phyloP scores from a whole-genome alignment of 2,329 filamentous ascomycete species.

The Tolypocladium amazonense region DNA sequence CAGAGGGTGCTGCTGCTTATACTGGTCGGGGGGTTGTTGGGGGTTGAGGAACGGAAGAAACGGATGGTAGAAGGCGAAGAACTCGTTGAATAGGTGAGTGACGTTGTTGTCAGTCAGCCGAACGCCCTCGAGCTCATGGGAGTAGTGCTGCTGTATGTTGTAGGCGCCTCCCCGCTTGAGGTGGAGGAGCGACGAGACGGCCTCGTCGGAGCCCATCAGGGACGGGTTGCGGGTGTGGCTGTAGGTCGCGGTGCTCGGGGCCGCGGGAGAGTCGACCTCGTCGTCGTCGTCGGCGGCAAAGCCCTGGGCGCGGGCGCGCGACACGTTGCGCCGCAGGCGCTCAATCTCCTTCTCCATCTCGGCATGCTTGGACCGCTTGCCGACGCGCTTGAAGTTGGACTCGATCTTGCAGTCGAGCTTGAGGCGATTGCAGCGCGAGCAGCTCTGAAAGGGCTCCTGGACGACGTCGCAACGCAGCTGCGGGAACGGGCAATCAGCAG shows the following conservation, averaged over 20 bases:
- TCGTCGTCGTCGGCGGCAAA: slow-evolving; percentile 45
- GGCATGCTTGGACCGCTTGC: slow-evolving; percentile 73
- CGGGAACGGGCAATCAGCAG: background rate
- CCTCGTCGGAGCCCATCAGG: slow-evolving; percentile 58
- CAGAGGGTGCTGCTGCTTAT: slow-evolving; percentile 66
- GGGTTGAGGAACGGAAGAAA: slow-evolving; percentile 68
- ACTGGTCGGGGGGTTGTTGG: slow-evolving; percentile 56
- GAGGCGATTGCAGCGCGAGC: slow-evolving; percentile 67
- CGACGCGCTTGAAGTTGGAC: slow-evolving; percentile 75
- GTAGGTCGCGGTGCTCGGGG: slow-evolving; percentile 39
- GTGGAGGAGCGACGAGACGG: slow-evolving; percentile 54
- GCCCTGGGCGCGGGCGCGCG: slow-evolving; percentile 49
- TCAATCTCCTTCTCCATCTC: slow-evolving; percentile 82
- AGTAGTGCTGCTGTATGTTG: slow-evolving; percentile 45
- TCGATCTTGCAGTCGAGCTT: slow-evolving; percentile 80
- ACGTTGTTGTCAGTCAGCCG: slow-evolving; percentile 54
- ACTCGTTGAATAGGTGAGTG: slow-evolving; percentile 58
- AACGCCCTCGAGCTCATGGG: slow-evolving; percentile 52
- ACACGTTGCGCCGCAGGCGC: slow-evolving; percentile 49
- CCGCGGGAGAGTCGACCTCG: slow-evolving; percentile 48
- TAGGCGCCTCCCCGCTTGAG: slow-evolving; percentile 56
- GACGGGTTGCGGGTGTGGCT: slow-evolving; percentile 51
- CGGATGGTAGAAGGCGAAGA: slow-evolving; percentile 65
- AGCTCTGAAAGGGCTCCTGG: slow-evolving; percentile 69
- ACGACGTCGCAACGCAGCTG: slow-evolving; percentile 76